Evolutionary conservation across 225 moss, liverwort and hornwort species (phyloP).

Genomic region (Polytrichum formosum): DNA sequence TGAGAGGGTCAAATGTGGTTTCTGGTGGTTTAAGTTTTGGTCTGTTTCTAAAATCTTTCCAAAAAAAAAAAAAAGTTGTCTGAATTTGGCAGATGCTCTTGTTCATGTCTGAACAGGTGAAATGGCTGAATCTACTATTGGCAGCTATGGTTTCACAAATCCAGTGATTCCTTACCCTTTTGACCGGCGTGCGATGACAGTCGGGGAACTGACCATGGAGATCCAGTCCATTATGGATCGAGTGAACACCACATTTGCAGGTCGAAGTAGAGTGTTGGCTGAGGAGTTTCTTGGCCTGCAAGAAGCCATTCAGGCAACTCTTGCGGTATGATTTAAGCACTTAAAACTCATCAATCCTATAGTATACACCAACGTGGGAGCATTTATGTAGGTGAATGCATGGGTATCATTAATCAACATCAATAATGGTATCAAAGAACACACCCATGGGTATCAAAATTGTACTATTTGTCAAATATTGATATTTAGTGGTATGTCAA

Average conservation of each 20-base stretch:
- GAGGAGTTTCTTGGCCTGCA: conserved; percentile 44
- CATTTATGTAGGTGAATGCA: no score
- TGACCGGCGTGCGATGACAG: conserved; percentile 18
- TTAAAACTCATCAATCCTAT: no score
- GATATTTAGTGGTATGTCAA: no score
- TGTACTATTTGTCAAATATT: no score
- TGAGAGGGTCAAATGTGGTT: no score
- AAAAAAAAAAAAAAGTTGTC: no score
- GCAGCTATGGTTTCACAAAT: neutral
- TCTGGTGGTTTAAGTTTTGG: no score
- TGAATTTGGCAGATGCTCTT: neutral
- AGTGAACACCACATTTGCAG: conserved; percentile 23
- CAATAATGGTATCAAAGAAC: no score
- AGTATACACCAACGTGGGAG: no score
- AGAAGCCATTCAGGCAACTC: conserved; percentile 82
- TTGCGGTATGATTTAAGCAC: conserved; percentile 32
- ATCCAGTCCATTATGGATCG: conserved; percentile 53
- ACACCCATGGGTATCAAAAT: no score
- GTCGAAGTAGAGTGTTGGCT: conserved; percentile 24
- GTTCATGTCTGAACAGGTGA: neutral
- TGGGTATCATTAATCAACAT: no score
- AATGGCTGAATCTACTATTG: neutral
- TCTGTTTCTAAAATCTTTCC: no score
- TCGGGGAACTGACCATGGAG: conserved; percentile 56
- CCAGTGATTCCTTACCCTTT: neutral